phyloP scores from a whole-genome alignment of 2,329 filamentous ascomycete genomes.

The Thelonectria blattea region DNA sequence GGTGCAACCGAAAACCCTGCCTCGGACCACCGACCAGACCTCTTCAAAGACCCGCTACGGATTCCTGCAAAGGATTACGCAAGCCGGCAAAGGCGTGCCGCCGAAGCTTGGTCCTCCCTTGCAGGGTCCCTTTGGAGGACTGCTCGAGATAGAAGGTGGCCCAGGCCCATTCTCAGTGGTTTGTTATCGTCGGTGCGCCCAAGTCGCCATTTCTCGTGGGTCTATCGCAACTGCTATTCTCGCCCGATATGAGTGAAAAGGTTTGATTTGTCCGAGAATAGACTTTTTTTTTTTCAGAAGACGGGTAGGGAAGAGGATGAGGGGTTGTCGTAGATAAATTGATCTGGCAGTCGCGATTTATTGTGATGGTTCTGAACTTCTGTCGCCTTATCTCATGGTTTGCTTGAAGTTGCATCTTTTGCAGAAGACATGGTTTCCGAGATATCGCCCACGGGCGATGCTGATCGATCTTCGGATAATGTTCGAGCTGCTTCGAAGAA shows the following conservation, averaged over 20 bases:
- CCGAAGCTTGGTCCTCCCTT: not conserved
- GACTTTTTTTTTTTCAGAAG: not conserved
- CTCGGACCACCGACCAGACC: not conserved
- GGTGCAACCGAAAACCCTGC: not conserved
- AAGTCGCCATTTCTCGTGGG: constrained; percentile 18
- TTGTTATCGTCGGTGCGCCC: not conserved
- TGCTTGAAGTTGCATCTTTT: not conserved
- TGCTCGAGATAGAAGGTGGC: not conserved
- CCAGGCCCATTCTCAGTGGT: not conserved
- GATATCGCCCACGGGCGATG: not conserved
- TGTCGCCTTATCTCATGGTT: not conserved
- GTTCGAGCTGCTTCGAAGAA: not conserved
- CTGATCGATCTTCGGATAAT: not conserved
- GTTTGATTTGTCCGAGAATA: not conserved
- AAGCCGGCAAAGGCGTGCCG: constrained; percentile 13
- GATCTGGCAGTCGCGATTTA: not conserved
- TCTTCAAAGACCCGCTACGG: too few relatives aligned
- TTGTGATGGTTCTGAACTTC: not conserved
- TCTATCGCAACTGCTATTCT: constrained; percentile 11
- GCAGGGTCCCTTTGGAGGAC: not conserved
- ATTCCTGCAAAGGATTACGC: not conserved
- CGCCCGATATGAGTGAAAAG: constrained; percentile 7
- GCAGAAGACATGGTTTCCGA: constrained; percentile 8
- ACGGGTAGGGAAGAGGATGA: not conserved
- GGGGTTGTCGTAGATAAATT: not conserved